These are phyloP conservation scores for Pelargonium australe DNA, from an alignment of 441 rosid species.

Conservation along the genomic window DNA sequence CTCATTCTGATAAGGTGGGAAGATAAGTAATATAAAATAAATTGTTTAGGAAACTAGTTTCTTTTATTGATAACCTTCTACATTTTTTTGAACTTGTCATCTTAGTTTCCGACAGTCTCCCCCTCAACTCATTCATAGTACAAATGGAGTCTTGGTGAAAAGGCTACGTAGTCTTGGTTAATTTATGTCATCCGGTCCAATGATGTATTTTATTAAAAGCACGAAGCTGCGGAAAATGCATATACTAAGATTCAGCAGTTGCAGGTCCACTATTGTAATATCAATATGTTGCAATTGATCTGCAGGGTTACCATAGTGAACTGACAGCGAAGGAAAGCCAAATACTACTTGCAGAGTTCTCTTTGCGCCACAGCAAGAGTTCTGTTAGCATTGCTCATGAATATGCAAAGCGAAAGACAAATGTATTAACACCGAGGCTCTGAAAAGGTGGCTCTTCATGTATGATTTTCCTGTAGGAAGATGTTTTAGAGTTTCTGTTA, in stretches of 20 bases:
- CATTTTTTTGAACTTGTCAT: too few relatives aligned
- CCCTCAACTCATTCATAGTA: too few relatives aligned
- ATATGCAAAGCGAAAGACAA: conserved; percentile 52
- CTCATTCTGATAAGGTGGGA: neutral
- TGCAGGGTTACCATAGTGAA: conserved; percentile 80
- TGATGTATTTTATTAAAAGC: too few relatives aligned
- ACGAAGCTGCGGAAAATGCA: neutral
- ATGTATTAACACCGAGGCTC: conserved; percentile 24
- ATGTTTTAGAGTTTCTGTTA: conserved; percentile 1
- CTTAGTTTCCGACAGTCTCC: too few relatives aligned
- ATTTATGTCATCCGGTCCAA: too few relatives aligned
- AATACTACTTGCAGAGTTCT: conserved; percentile 80
- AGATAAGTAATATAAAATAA: too few relatives aligned
- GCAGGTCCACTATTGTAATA: neutral
- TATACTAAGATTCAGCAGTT: neutral
- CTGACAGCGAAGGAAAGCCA: conserved; percentile 56
- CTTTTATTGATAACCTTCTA: too few relatives aligned
- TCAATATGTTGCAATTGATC: neutral
- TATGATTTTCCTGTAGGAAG: neutral
- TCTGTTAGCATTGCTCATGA: conserved; percentile 55
- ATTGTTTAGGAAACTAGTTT: too few relatives aligned
- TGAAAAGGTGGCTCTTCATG: conserved; percentile 15
- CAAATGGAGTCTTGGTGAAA: too few relatives aligned
- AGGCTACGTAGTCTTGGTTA: too few relatives aligned
- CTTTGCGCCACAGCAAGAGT: conserved; percentile 72